These are phyloP conservation scores for Babesia ovis DNA, from an alignment of 169 alveolate species.

Conservation along the genomic window DNA sequence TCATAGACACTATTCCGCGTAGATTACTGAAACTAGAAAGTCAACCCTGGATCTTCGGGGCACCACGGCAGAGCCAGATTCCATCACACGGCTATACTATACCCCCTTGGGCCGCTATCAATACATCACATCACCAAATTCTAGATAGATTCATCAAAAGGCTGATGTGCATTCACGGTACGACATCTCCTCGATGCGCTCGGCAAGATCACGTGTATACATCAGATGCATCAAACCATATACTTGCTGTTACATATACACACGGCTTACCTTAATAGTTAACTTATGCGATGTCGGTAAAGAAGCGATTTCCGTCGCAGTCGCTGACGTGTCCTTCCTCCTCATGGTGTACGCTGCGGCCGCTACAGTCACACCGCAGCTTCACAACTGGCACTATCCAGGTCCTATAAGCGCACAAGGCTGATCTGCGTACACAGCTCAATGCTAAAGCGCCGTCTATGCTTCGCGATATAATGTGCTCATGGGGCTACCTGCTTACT, in stretches of 20 bases:
- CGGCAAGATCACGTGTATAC: background rate
- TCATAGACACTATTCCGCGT: too few species aligned
- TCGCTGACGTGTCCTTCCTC: constrained; percentile 32
- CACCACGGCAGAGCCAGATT: too few species aligned
- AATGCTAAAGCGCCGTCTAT: background rate
- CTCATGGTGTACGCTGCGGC: constrained; percentile 18
- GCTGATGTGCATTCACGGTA: too few species aligned
- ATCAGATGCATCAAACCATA: constrained; percentile 43
- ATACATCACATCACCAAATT: too few species aligned
- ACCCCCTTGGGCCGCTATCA: too few species aligned
- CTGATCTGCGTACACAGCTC: background rate
- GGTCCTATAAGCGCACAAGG: background rate
- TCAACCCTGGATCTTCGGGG: too few species aligned
- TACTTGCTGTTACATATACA: constrained; percentile 1
- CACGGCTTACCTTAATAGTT: constrained; percentile 32
- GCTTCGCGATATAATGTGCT: background rate
- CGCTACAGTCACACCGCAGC: background rate
- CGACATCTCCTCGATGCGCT: too few species aligned
- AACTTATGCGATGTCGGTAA: constrained; percentile 57
- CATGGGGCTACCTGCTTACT: constrained; percentile 32
- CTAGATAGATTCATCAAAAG: too few species aligned
- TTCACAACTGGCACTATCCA: background rate
- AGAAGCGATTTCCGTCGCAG: constrained; percentile 52
- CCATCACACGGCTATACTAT: too few species aligned
- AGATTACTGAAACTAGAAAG: too few species aligned